Conservation (phyloP, 306 rosid species). For the Vigna angularis region DNA sequence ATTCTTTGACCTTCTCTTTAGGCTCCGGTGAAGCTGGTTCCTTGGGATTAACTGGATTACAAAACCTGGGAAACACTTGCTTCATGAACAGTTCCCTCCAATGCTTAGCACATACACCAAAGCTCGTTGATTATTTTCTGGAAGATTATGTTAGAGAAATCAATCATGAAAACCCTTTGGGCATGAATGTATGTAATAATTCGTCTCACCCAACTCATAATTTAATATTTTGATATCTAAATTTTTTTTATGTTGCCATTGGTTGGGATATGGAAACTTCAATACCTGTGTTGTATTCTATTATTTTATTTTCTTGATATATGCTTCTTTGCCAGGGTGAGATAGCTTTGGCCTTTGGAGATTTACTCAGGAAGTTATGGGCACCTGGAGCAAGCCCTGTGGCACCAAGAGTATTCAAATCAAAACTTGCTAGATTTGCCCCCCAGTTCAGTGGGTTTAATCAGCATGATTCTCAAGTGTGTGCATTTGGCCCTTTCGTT, state of each 20-base stretch:
- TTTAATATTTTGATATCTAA: slow-evolving; percentile 36
- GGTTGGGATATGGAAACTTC: slow-evolving; percentile 18
- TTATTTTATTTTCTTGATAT: slow-evolving; percentile 33
- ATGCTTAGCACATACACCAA: slow-evolving; percentile 96
- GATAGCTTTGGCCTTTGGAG: slow-evolving; percentile 98
- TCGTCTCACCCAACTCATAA: slow-evolving; percentile 22
- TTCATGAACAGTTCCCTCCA: slow-evolving; percentile 98
- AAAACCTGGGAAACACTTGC: slow-evolving; percentile 97
- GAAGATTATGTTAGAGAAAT: slow-evolving; percentile 93
- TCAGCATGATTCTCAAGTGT: slow-evolving; percentile 99
- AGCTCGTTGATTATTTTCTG: slow-evolving; percentile 97
- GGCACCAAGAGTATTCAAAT: slow-evolving; percentile 86
- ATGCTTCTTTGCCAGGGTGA: slow-evolving; percentile 77
- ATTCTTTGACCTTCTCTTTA: slow-evolving; percentile 63
- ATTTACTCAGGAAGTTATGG: slow-evolving; percentile 94
- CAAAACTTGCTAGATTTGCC: slow-evolving; percentile 95
- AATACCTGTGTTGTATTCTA: slow-evolving; percentile 22
- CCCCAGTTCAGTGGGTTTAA: slow-evolving; percentile 99
- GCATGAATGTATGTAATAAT: slow-evolving; percentile 84
- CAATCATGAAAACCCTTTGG: slow-evolving; percentile 88
- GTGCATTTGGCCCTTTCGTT: slow-evolving; percentile 55
- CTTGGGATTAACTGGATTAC: slow-evolving; percentile 92
- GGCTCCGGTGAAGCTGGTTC: slow-evolving; percentile 85
- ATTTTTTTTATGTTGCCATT: neutral
- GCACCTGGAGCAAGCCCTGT: slow-evolving; percentile 94